Base-by-base conservation (phyloP, 2,329 filamentous ascomycete genomes). In the Fusarium sp. region DNA sequence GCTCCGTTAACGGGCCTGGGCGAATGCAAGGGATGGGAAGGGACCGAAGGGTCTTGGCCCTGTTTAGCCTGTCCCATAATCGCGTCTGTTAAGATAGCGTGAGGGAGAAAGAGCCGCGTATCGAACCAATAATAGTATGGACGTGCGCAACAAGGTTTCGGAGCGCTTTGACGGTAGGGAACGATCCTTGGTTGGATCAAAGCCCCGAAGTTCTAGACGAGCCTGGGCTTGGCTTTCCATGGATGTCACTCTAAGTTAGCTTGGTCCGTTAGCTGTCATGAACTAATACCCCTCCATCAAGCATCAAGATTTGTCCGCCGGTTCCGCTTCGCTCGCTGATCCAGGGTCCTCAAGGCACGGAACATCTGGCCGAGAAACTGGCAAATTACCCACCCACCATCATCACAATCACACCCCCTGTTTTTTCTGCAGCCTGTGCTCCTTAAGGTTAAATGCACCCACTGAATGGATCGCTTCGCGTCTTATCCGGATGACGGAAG, bases 301-400 rank as follows among this genome's bases (percentile, higher is more conserved):
- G 33, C n/a, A 33, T 33, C 29, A 55, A 33, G 33, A 55, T 55
- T 33, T 33, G 49, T 22, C 49, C 49, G 49, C 9, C 31, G 49
- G 49, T 55, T 55, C 49, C 29, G 49, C 24, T 24, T 24, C 24
- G 24, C 24, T 24, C 17, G 49, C 17, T 55, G 49, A 55, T 55
- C 49, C 49, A 55, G 49, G 49, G 49, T 55, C 49, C 49, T 20
- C 11, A 20, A 31, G 49, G 29, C 29, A 53, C 29, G 27, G 49
- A 33, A 55, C 49, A 33, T 22, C 17, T 55, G 29, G 49, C 27
- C 29, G 49, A 55, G 49, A n/a, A 22, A 14, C 29, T 33, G 49
- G 55, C 24, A 58, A 58, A 58, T 58, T 58, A 58, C 55, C 55
- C 55, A 58, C 55, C 55, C 55, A 38, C 55, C 55, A 58, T 58